Percentiles rank a stretch among this genome's conserved stretches.
Conservation (phyloP, 768 basidiomycete species). For the Tylopilus balloui region DNA sequence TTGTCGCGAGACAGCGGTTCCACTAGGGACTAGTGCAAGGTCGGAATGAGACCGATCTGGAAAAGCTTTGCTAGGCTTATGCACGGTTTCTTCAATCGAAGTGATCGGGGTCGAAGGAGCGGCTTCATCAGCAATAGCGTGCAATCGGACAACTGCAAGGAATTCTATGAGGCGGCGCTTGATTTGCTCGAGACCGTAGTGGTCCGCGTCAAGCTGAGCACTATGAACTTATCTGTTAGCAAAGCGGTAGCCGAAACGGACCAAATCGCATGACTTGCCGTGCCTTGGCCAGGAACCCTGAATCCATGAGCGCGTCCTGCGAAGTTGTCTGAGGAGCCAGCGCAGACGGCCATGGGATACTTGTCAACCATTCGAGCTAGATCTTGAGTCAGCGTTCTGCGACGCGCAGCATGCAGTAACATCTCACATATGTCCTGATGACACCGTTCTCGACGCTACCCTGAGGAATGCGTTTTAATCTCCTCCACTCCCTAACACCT, state of each 20-base stretch:
- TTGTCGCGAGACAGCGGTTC: conserved; percentile 10
- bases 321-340: conserved; percentile 18
- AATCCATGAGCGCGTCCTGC: conserved; percentile 42
- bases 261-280: conserved; percentile 32
- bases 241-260: neutral
- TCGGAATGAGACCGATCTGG: conserved; percentile 17
- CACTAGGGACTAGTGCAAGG: conserved; percentile 24
- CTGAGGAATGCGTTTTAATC: conserved; percentile 82
- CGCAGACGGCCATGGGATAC: conserved; percentile 73
- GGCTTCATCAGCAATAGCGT: conserved; percentile 29
- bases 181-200: conserved; percentile 89
- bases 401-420: neutral
- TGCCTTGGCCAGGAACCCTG: conserved; percentile 62
- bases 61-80: conserved; percentile 19
- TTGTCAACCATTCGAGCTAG: conserved; percentile 82
- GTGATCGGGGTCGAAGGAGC: conserved; percentile 1
- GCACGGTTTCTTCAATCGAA: conserved; percentile 7
- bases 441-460: conserved; percentile 91
- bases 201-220: conserved; percentile 80
- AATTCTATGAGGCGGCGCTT: conserved; percentile 91
- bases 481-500: conserved; percentile 76
- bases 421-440: conserved; percentile 71
- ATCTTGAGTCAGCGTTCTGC: conserved; percentile 9
- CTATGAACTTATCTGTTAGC: conserved; percentile 9
- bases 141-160: conserved; percentile 75